Base-by-base conservation (phyloP, 768 basidiomycete species). In the Mycena pura region DNA sequence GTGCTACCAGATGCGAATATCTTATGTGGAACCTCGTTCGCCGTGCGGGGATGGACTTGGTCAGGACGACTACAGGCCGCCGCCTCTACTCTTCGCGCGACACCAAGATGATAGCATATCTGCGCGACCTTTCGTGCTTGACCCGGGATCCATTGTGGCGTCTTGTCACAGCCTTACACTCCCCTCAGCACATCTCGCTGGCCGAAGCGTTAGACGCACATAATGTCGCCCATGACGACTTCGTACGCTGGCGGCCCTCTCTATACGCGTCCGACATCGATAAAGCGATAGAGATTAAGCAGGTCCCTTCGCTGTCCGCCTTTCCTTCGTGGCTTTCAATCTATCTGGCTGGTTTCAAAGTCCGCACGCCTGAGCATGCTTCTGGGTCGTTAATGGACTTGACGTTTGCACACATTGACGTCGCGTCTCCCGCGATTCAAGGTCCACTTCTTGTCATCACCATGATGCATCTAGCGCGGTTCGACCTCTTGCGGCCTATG, bases 321-420 rank as follows among this genome's bases (percentile, higher is more conserved):
- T 52, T 76, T 13, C 88, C 89, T 0, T 63, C 78, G 0, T 90
- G 87, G 87, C 72, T 87, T n/a, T 69, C 82, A 11, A 71, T 90
- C 28, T 78, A 80, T 43, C 74, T 89, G 39, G 72, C 82, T 15
- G 73, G 69, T 4, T 79, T 78, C 71, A 83, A 80, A 69, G 76
- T 86, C 11, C 73, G 69, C n/a, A 80, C 82, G 0, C 70, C 78
- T 1, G 56, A 56, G 15, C 80, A 89, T 22, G 86, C 85, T 0
- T 70, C 73, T 19, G 76, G 77, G 0, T 74, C 77, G 1, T 65
- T 84, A 31, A 65, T 81, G 38, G 77, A 80, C 49, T 70, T 89
- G 22, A 75, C 81, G 4, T 72, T 79, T 60, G 58, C 74, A 1
- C 74, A 86, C 44, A 69, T 84, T 8, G 61, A 74, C 11, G 22